Conservation (phyloP, 2,329 filamentous ascomycete species). For the Neodidymelliopsis sp. region DNA sequence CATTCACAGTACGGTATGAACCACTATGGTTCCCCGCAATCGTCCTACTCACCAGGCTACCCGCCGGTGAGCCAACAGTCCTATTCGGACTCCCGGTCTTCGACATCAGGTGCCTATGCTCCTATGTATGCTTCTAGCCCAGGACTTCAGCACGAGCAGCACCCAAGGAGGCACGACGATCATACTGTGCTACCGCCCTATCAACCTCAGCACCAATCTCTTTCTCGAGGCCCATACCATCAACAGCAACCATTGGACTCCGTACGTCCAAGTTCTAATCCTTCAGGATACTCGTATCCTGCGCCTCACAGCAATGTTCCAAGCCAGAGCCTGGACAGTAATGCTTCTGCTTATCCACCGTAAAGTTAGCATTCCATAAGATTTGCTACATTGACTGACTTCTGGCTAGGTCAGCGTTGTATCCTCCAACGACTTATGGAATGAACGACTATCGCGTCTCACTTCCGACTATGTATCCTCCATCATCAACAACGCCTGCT, state of each 20-base stretch:
- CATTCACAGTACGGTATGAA: conserved; percentile 50
- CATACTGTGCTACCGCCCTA: conserved; percentile 42
- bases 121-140: conserved; percentile 40
- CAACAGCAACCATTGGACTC: conserved; percentile 41
- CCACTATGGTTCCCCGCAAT: conserved; percentile 43
- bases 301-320: conserved; percentile 41
- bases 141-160: conserved; percentile 32
- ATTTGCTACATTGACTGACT: not conserved
- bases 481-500: conserved; percentile 40
- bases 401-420: conserved; percentile 36
- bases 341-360: conserved; percentile 44
- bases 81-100: conserved; percentile 39
- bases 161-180: conserved; percentile 39
- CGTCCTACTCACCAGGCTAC: conserved; percentile 44
- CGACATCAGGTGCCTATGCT: conserved; percentile 38
- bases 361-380: conserved; percentile 20
- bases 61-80: conserved; percentile 38
- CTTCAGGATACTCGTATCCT: conserved; percentile 44
- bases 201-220: conserved; percentile 34
- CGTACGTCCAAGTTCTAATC: conserved; percentile 39
- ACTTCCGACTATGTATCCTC: conserved; percentile 48
- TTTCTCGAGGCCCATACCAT: conserved; percentile 45
- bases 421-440: conserved; percentile 45
- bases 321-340: conserved; percentile 38
- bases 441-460: conserved; percentile 43